Conservation (phyloP, 805 yeast genomes). For the Candida rishiriensis region DNA sequence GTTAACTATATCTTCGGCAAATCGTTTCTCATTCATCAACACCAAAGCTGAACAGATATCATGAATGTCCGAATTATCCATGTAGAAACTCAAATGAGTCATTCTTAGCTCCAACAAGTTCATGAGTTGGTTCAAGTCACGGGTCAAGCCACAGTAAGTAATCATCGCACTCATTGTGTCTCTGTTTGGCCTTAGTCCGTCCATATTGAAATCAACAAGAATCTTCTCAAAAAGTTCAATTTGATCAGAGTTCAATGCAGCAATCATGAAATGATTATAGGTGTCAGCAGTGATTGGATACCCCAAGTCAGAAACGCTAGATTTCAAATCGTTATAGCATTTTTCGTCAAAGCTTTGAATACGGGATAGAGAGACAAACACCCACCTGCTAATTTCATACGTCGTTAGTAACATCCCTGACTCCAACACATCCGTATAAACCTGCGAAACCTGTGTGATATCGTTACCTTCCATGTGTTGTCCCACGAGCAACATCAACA, state of each 20-base stretch:
- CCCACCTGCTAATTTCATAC: constrained; percentile 14
- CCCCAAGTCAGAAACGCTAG: constrained; percentile 10
- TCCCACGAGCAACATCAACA: constrained; percentile 12
- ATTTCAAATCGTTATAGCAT: constrained; percentile 7
- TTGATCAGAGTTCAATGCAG: constrained; percentile 13
- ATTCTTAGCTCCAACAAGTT: constrained; percentile 20
- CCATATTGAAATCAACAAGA: constrained; percentile 10
- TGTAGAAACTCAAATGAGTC: constrained; percentile 7
- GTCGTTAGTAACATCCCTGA: constrained; percentile 17
- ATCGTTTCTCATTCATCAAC: constrained; percentile 7
- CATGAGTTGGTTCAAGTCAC: constrained; percentile 14
- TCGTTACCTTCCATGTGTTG: constrained; percentile 9
- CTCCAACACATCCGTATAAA: constrained; percentile 18
- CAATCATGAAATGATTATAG: constrained; percentile 15
- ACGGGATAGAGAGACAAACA: constrained; percentile 8
- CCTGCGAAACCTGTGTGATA: constrained; percentile 5
- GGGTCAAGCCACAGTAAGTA: constrained; percentile 7
- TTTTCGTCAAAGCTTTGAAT: constrained; percentile 7
- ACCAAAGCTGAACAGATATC: constrained; percentile 13
- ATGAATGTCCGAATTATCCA: constrained; percentile 12
- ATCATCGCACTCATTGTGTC: constrained; percentile 13
- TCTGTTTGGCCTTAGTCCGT: constrained; percentile 17
- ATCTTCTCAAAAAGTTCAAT: constrained; percentile 13
- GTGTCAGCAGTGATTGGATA: constrained; percentile 10
- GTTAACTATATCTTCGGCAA: constrained; percentile 20